Conservation (phyloP, 148 eudicot genomes). For the Vaccinium vitisidaea region DNA sequence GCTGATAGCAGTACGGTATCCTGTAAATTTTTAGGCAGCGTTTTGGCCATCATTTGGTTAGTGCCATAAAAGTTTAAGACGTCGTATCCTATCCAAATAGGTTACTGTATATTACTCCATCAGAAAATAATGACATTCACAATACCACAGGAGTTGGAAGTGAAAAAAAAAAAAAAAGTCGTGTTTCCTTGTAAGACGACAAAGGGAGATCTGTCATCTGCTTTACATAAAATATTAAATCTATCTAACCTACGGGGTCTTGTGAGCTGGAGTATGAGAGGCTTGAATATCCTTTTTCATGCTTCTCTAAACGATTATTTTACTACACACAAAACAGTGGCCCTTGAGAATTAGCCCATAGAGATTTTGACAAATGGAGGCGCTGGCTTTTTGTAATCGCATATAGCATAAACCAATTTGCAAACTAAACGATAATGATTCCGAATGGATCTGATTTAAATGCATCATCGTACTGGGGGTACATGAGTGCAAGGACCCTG, state of each 20-base stretch:
- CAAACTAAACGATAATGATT: neutral
- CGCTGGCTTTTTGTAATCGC: neutral
- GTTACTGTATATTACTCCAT: neutral
- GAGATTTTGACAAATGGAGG: neutral
- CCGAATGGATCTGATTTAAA: neutral
- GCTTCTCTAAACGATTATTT: neutral
- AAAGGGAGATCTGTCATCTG: neutral
- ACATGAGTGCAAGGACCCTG: neutral
- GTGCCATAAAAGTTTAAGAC: neutral
- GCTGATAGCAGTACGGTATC: neutral
- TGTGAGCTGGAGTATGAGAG: conserved; percentile 3
- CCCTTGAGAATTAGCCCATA: neutral
- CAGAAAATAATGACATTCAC: neutral
- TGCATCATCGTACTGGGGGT: neutral
- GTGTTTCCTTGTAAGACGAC: neutral
- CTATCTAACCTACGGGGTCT: neutral
- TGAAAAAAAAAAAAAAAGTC: neutral
- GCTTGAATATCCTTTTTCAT: neutral
- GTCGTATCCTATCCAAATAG: neutral
- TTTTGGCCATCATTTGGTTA: neutral
- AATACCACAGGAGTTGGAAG: neutral
- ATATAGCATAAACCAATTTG: neutral
- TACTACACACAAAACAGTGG: neutral
- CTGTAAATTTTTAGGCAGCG: neutral
- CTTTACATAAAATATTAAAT: neutral